Evolutionary conservation across 1,284 basidiomycete species (phyloP), one percentile per base, ranked within the genome.

Genomic region (Stygiomarasmius scandens): DNA sequence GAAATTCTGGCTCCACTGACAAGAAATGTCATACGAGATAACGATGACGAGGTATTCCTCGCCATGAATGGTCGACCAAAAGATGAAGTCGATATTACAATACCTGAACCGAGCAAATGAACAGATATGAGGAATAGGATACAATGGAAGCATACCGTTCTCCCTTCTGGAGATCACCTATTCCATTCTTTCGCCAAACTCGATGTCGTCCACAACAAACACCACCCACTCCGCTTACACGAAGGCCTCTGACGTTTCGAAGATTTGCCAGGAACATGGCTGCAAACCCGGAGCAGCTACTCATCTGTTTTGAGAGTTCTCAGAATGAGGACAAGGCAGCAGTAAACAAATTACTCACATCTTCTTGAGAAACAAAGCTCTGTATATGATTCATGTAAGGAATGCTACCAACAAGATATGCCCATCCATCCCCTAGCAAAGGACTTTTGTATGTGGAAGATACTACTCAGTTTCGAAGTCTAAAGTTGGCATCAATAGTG

Each of bases 151-250:
- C 60, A 6, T 29, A 63, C 60, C 54, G 36, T 47, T 66, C 60
- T 1, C 64, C 61, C 36, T 57, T 59, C 49, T 67, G 64, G 2
- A 67, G 44, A 55, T 68, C 66, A 1, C 64, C 64, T 3, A 61
- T 61, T 2, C 66, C 64, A 41, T 59, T 59, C 23, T 62, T 45
- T 4, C 54, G 55, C n/a, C 61, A 63, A 19, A 59, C 19, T 22
- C 59, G 58, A 49, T 65, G 63, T 2, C 60, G 45, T 5, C 59
- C 53, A 56, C 66, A 67, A 25, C 46, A 59, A 1, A 63, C 60
- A 2, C 56, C 45, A 11, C 64, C 60, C 2, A 66, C 46, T 2
- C 66, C 64, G 4, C 59, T 58, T 2, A 62, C 58, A 0, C 56
- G 52, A 11, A 64, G 32, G 1, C 66, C 66, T 43, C 65, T 66